Base-by-base conservation (phyloP, 2,329 filamentous ascomycete species). In the Aureobasidium namibiae region DNA sequence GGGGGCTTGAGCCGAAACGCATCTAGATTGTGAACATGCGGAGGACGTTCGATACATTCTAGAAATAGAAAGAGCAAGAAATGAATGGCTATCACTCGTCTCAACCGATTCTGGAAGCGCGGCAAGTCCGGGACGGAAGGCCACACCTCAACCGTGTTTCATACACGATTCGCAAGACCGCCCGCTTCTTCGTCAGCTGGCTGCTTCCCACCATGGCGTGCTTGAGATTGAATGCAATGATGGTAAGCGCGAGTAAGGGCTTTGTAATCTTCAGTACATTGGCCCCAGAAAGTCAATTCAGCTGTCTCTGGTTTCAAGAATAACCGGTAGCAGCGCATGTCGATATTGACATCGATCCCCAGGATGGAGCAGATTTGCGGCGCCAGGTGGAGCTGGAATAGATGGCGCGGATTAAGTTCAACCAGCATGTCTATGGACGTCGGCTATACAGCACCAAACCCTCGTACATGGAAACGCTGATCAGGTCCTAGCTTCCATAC, bases 81-180 rank as follows among this genome's bases (percentile, higher is more conserved):
- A 48, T 36, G 23, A 31, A 53, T 24, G 18, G 10, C 9, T 48
- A 8, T 24, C 14, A n/a, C 44, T 21, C 44, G 29, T 14, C 44
- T 48, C 44, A 33, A 33, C 44, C 44, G 29, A 26, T 48, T 57
- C 42, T 48, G 45, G 54, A 57, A 57, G 54, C 31, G 33, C 54
- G 42, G 42, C 14, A 57, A 23, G 6, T 23, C n/a, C 31, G 54
- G 41, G 23, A 57, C 42, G 54, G 54, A n/a, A 36, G 11, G 29
- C 18, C 31, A 18, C 52, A 36, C 23, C 21, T 39, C 50, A 33
- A 18, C 38, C 52, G 39, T 45, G 39, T 56, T 56, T 24, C 29
- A 18, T 26, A 29, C 26, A 45, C 11, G 36, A 56, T 56, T 56
- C 52, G 38, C 39, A 56, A 56, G 34, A 42, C 14, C 21, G 14